Evolutionary conservation across 1,284 basidiomycete genomes (phyloP), one percentile per base, ranked within the genome.

Genomic region (Microbotryum intermedium): DNA sequence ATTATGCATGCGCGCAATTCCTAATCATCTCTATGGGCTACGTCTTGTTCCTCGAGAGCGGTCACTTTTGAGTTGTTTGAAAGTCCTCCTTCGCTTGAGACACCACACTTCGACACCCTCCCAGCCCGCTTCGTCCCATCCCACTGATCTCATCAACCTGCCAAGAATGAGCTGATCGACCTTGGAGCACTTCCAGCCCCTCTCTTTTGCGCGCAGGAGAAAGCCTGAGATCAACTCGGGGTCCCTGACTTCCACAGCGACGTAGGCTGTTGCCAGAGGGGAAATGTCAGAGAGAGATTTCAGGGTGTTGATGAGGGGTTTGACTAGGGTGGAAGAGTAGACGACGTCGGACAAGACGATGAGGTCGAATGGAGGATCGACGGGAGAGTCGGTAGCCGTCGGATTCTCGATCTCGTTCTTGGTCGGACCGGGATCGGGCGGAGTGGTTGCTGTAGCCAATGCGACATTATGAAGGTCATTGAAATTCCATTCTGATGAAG

Each of bases 291-390:
- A 79, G 44, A 87, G 76, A 39, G 77, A 74, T 48, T 79, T 79
- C 7, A 90, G 74, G n/a, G 86, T 83, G 48, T 81, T 79, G 49
- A 91, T 79, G 50, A 94, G 82, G 0, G 87, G 87, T 20, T 79
- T 72, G 30, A 86, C 74, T 53, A 93, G 83, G 9, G 80, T 76
- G 1, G 80, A 72, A 30, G 79, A 75, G 73, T 92, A 94, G 56
- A 93, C 77, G 0, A 91, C 93, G 74, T 95, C 91, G 58, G 90
- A 84, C 20, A 88, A 85, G 58, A 89, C 74, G 65, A 94, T 84
- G 62, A 91, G 78, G 75, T 92, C 86, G 76, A 87, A 86, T 10
- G 55, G 55, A 0, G 83, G 83, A 0, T 57, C 42, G 20, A 20
- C 5, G 26, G 25, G 30, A 16, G 13, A 5, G 23, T 11, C n/a